Conservation (phyloP, 257 asterid genomes). For the Fraxinus quadrangulata region DNA sequence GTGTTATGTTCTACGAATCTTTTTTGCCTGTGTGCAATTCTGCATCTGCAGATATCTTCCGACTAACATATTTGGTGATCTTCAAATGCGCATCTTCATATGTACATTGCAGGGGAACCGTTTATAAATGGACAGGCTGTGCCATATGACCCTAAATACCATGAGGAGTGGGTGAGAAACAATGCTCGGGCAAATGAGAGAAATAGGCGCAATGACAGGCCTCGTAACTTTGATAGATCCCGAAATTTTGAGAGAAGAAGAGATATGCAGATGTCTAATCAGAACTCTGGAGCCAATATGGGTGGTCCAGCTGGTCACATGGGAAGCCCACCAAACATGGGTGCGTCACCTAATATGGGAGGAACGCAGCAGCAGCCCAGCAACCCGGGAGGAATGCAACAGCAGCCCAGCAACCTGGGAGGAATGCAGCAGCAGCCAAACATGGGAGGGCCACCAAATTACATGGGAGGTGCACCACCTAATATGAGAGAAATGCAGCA, state of each 20-base stretch:
- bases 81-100: neutral
- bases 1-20: neutral
- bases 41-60: neutral
- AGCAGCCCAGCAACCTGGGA: slow-evolving; percentile 17
- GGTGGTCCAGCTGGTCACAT: slow-evolving; percentile 37
- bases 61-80: neutral
- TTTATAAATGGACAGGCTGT: slow-evolving; percentile 95
- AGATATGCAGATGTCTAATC: slow-evolving; percentile 33
- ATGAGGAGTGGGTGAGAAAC: slow-evolving; percentile 95
- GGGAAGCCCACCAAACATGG: slow-evolving; percentile 34
- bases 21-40: neutral
- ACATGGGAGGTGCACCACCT: neutral
- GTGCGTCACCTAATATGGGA: slow-evolving; percentile 26
- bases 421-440: neutral
- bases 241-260: slow-evolving; percentile 66
- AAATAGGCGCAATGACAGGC: slow-evolving; percentile 81
- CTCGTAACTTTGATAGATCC: slow-evolving; percentile 72
- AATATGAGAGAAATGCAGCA: slow-evolving; percentile 13
- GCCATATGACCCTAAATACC: slow-evolving; percentile 91
- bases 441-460: slow-evolving; percentile 21
- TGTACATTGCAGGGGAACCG: slow-evolving; percentile 75
- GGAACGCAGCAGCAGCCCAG: neutral
- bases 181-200: slow-evolving; percentile 79
- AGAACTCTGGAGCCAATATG: slow-evolving; percentile 34
- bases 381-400: slow-evolving; percentile 6